These are phyloP conservation scores for Beauveria brongniartii DNA, from an alignment of 2,329 filamentous ascomycete species.

Conservation along the genomic window DNA sequence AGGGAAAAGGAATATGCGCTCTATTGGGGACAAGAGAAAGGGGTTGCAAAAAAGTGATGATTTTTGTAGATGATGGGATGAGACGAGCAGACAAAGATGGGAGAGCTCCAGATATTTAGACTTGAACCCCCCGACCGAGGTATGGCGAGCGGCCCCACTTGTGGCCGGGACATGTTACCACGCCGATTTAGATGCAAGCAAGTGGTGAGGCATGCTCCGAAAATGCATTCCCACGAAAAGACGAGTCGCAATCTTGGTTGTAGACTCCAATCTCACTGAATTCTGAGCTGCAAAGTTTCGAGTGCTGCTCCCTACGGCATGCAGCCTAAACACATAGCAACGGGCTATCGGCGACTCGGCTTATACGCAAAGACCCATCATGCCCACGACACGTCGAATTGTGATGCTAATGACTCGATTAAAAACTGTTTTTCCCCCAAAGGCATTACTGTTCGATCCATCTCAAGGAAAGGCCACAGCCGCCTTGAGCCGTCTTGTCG, in stretches of 20 bases:
- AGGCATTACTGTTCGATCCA: too few species aligned
- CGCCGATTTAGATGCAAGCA: neutral
- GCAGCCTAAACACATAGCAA: too few species aligned
- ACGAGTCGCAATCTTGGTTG: too few species aligned
- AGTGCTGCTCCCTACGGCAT: too few species aligned
- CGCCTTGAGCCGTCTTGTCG: too few species aligned
- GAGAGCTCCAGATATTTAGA: neutral
- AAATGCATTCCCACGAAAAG: neutral
- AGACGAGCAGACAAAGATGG: neutral
- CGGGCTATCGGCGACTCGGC: too few species aligned
- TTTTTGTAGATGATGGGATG: neutral
- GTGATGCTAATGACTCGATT: too few species aligned
- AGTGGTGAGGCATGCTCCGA: neutral
- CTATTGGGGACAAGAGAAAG: neutral
- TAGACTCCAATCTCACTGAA: too few species aligned
- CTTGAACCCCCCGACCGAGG: constrained; percentile 6
- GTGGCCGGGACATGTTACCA: neutral
- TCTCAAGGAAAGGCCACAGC: too few species aligned
- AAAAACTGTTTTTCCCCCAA: rapidly evolving
- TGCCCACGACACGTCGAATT: too few species aligned
- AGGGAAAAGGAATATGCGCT: neutral
- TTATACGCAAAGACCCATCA: too few species aligned
- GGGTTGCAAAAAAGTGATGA: neutral
- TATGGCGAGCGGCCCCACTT: constrained; percentile 6
- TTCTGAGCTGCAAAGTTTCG: too few species aligned